A percentile compares a stretch with the other conserved stretches of the same genome.
These are phyloP conservation scores for Heritiera littoralis DNA, from an alignment of 345 rosid species.

Conservation along the genomic window DNA sequence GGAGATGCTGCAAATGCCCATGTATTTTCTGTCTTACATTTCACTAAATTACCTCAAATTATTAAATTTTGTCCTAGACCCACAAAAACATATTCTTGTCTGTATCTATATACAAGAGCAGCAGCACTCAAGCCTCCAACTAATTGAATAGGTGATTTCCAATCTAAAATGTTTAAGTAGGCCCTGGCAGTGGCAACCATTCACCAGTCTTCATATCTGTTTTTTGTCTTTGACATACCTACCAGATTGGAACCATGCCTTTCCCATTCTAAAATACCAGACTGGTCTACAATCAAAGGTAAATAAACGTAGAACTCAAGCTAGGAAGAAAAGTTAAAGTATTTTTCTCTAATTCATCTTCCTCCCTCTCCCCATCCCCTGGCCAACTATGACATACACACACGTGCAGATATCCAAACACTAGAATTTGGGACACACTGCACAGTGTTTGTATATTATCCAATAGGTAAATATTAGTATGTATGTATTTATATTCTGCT, in stretches of 20 bases:
- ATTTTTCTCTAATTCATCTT: not conserved
- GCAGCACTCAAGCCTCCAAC: not conserved
- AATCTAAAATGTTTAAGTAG: constrained; percentile 4
- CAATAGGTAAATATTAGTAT: not conserved
- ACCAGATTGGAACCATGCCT: not conserved
- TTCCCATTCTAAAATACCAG: not conserved
- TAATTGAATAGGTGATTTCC: not conserved
- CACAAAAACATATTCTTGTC: constrained; percentile 7
- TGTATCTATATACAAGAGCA: not conserved
- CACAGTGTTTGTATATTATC: not conserved
- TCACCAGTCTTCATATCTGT: not conserved
- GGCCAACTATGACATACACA: not conserved
- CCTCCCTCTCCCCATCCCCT: not conserved
- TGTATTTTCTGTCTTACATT: constrained; percentile 7
- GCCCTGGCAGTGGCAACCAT: not conserved
- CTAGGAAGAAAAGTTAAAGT: not conserved
- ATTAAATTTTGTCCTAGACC: not conserved
- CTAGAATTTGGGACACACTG: not conserved
- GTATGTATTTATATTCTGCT: not conserved
- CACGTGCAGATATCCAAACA: not conserved
- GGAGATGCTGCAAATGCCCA: not conserved
- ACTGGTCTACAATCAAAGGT: constrained; percentile 3
- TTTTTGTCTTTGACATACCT: not conserved
- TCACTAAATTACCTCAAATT: not conserved
- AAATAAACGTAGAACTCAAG: not conserved